These are phyloP conservation scores for Penicillium parvum DNA, from an alignment of 495 filamentous ascomycete species.

Conservation along the genomic window DNA sequence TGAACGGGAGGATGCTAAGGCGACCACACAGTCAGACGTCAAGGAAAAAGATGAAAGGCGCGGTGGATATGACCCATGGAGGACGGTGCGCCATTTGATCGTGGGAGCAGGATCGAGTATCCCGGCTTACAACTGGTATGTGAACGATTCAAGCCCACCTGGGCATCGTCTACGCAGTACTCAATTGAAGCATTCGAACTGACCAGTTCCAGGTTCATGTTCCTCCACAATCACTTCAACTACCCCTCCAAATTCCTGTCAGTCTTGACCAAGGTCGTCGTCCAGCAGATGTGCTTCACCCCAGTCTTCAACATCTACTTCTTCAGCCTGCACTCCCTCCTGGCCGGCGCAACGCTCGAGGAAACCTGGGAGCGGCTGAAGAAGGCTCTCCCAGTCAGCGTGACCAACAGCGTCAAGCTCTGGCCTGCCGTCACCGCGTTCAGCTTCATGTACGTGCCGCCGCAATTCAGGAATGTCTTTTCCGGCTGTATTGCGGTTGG, in stretches of 20 bases:
- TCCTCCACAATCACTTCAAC: conserved; percentile 75
- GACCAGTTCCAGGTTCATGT: conserved; percentile 61
- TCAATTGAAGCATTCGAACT: too few species aligned
- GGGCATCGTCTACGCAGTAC: background rate
- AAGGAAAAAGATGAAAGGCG: conserved; percentile 28
- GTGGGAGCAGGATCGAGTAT: conserved; percentile 71
- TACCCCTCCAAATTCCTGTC: conserved; percentile 66
- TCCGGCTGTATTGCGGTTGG: conserved; percentile 72
- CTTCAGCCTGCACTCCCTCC: conserved; percentile 76
- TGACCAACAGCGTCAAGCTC: conserved; percentile 76
- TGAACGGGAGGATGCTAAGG: background rate
- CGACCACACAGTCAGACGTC: background rate
- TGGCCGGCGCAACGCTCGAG: conserved; percentile 50
- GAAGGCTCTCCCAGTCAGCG: conserved; percentile 70
- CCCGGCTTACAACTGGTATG: conserved; percentile 74
- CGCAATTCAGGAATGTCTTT: conserved; percentile 76
- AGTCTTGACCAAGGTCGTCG: conserved; percentile 66
- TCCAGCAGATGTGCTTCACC: conserved; percentile 81
- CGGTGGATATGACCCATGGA: conserved; percentile 61
- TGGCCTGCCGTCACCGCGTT: conserved; percentile 89
- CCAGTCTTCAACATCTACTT: conserved; percentile 89
- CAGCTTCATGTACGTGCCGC: conserved; percentile 75
- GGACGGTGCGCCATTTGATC: conserved; percentile 65
- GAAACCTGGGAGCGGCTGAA: conserved; percentile 67
- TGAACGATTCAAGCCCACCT: background rate